phyloP scores from a whole-genome alignment of 2,329 filamentous ascomycete genomes.

The Mollisia scopiformis region DNA sequence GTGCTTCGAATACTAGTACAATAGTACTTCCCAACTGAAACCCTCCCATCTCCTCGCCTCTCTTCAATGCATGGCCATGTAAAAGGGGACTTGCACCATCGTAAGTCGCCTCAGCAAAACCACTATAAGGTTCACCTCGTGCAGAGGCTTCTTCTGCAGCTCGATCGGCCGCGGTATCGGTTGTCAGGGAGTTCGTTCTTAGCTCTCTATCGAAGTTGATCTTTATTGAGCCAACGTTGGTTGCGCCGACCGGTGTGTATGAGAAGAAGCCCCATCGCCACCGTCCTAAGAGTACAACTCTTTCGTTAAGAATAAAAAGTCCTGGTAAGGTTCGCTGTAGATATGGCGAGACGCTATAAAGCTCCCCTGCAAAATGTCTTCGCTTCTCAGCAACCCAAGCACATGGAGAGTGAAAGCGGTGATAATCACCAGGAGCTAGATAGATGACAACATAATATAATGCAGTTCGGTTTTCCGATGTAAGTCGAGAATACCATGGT shows the following conservation, averaged over 20 bases:
- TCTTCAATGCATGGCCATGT: constrained; percentile 78
- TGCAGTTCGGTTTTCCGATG: constrained; percentile 64
- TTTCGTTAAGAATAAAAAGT: constrained; percentile 95
- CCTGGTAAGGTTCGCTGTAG: constrained; percentile 90
- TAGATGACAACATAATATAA: constrained; percentile 96
- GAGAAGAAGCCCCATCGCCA: constrained; percentile 99
- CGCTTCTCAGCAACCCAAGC: constrained; percentile 94
- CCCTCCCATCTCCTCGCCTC: constrained; percentile 97
- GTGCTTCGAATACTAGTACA: constrained; percentile 95
- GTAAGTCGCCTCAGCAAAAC: constrained; percentile 92
- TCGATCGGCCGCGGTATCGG: constrained; percentile 87
- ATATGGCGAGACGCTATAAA: constrained; percentile 94
- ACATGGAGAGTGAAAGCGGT: constrained; percentile 94
- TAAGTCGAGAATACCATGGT: constrained; percentile 72
- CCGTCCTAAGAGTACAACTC: constrained; percentile 87
- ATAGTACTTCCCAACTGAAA: constrained; percentile 96
- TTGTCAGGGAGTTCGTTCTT: constrained; percentile 87
- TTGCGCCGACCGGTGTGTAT: constrained; percentile 93
- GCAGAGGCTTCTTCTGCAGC: constrained; percentile 79
- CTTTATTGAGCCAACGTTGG: constrained; percentile 95
- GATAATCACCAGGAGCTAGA: constrained; percentile 95
- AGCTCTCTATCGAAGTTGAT: constrained; percentile 97
- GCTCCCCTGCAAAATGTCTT: constrained; percentile 95
- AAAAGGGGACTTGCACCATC: constrained; percentile 75
- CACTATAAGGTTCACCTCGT: constrained; percentile 81